These are phyloP conservation scores for Trametes sp. DNA, from an alignment of 1,284 basidiomycete species.

Conservation along the genomic window DNA sequence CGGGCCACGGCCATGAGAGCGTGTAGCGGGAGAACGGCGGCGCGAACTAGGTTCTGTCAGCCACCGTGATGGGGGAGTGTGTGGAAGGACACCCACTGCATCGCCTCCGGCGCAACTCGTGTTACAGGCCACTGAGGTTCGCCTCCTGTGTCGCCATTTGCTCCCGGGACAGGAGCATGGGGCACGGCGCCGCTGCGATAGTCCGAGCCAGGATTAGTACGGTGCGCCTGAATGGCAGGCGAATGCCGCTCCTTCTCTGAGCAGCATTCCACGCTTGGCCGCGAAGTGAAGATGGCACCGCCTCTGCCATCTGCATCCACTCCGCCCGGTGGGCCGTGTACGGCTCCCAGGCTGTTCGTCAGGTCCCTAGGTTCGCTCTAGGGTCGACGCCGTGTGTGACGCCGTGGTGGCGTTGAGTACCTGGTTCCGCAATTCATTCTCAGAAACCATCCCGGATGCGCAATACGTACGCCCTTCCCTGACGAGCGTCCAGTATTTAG, in stretches of 20 bases:
- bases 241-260: constrained; percentile 7
- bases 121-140: neutral
- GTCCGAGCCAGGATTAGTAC: neutral
- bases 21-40: constrained; percentile 9
- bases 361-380: constrained; percentile 3
- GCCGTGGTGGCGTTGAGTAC: neutral
- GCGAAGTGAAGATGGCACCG: constrained; percentile 6
- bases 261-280: neutral
- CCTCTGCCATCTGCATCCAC: constrained; percentile 9
- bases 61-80: constrained; percentile 17
- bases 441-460: neutral
- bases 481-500: neutral
- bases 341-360: neutral
- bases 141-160: constrained; percentile 8
- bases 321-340: neutral
- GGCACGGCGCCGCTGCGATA: neutral
- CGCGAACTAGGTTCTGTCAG: constrained; percentile 24
- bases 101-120: constrained; percentile 27
- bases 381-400: constrained; percentile 1
- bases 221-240: neutral
- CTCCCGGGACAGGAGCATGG: constrained; percentile 8
- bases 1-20: constrained; percentile 4
- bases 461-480: neutral
- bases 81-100: constrained; percentile 25
- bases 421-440: neutral